Base-by-base conservation (phyloP, 169 alveolate species). In the Perkinsus chesapeaki region DNA sequence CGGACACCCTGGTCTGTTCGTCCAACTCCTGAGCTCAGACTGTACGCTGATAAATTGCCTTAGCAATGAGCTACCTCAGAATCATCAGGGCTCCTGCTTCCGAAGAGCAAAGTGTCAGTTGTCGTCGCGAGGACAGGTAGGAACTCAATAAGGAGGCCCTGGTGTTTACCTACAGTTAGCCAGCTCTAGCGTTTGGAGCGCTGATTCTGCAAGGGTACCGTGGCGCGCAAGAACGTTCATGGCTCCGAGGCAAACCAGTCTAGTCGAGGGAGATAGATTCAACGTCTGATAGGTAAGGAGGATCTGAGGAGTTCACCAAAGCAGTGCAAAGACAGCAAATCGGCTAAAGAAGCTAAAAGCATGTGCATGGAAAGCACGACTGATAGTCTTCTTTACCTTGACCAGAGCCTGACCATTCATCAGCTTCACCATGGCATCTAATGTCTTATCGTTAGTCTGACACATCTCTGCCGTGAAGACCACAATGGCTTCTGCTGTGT, bases 381-480 rank as follows among this genome's bases (percentile, higher is more conserved):
- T n/a, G n/a, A 23, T 23, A 20, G 82, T 23, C 82, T 16, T 23
- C 82, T 34, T 34, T 23, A 60, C 82, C 23, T 60, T 60, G 82
- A 60, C 82, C 12, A 60, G 82, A 0, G 82, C 82, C 31, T 7
- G 82, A 0, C 82, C 82, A 34, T 60, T 60, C 82, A 60, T 60
- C 82, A 23, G 27, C 82, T 60, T 60, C 37, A 60, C 82, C 82
- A 60, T 60, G 31, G 82, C 12, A 60, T 60, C 82, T 0, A 60
- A 34, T 0, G 31, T 60, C 36, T 23, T 60, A 1, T 60, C 82
- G 23, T 60, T 60, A 34, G 82, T 60, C 82, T 94, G 95, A 39
- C 92, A 72, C 91, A 94, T 92, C 73, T 94, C 93, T 31, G 95
- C 95, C 48, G 93, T 92, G 95, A 94, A 94, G 12, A 94, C 91